Conservation (phyloP, 208 protist species). For the Leishmania mexicana region DNA sequence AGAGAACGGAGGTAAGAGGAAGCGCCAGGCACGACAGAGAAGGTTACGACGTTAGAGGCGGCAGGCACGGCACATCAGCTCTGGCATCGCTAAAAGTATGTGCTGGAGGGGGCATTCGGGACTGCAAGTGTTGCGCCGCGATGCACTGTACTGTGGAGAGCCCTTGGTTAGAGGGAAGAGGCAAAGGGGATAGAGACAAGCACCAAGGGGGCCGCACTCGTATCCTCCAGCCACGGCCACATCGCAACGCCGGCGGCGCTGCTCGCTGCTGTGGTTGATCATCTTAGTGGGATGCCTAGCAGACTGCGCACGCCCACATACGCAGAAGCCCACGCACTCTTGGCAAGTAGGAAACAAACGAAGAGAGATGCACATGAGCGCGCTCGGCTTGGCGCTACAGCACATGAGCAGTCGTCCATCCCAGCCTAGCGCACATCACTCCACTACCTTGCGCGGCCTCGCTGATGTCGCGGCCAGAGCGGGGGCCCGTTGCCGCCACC, state of each 20-base stretch:
- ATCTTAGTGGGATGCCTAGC: no score
- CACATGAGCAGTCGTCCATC: background rate
- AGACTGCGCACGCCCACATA: background rate
- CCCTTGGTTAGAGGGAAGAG: background rate
- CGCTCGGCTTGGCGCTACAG: background rate
- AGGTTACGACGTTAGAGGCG: background rate
- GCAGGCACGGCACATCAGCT: background rate
- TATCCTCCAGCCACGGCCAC: background rate
- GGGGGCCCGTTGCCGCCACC: constrained; percentile 1
- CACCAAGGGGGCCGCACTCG: background rate
- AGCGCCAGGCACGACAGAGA: background rate
- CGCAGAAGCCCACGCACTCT: background rate
- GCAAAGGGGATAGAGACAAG: background rate
- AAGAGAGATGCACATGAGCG: background rate
- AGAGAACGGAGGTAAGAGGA: background rate
- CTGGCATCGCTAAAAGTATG: background rate
- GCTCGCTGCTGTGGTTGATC: background rate
- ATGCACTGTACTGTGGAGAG: background rate
- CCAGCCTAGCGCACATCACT: background rate
- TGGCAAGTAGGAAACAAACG: background rate
- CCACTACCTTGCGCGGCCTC: constrained; percentile 1
- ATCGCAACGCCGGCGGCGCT: background rate
- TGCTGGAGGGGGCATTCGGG: background rate
- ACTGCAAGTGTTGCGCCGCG: background rate
- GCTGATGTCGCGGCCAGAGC: background rate